Conservation (phyloP, 768 basidiomycete genomes). For the Boletus pseudo-olivaceus region DNA sequence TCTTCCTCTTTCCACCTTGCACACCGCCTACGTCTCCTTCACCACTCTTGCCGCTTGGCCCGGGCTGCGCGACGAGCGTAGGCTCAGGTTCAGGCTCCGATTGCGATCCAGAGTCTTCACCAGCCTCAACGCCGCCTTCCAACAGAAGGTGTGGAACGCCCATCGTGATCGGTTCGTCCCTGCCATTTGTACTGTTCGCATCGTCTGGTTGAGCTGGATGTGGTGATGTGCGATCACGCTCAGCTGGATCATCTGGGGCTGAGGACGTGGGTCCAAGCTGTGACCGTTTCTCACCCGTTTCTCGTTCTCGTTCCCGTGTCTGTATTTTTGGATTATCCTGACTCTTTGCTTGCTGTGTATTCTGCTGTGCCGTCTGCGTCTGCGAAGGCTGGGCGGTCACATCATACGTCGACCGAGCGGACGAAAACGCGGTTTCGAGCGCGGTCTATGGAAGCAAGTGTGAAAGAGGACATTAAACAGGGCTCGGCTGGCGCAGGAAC, state of each 20-base stretch:
- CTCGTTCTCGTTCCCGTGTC: background rate
- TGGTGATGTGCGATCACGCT: background rate
- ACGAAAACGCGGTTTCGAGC: constrained; percentile 65
- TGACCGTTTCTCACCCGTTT: constrained; percentile 2
- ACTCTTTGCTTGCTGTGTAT: background rate
- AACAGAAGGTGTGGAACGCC: constrained; percentile 13
- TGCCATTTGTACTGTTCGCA: background rate
- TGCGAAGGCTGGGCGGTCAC: constrained; percentile 34
- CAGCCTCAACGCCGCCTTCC: background rate
- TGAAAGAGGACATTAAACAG: background rate
- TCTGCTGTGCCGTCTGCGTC: constrained; percentile 10
- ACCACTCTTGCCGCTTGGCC: background rate
- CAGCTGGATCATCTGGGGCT: background rate
- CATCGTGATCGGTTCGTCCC: constrained; percentile 2
- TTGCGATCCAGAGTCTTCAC: background rate
- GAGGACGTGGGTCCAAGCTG: background rate
- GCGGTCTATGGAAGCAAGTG: constrained; percentile 41
- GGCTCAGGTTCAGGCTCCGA: constrained; percentile 15
- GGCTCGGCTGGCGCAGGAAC: background rate
- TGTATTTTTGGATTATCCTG: background rate
- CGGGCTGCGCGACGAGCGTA: constrained; percentile 14
- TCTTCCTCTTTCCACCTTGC: background rate
- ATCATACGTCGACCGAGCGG: constrained; percentile 70
- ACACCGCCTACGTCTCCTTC: background rate
- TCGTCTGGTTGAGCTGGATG: background rate